Evolutionary conservation across 805 yeast genomes (phyloP), one percentile per base, ranked within the genome.

Genomic region (Zygoascus bituminiphila): DNA sequence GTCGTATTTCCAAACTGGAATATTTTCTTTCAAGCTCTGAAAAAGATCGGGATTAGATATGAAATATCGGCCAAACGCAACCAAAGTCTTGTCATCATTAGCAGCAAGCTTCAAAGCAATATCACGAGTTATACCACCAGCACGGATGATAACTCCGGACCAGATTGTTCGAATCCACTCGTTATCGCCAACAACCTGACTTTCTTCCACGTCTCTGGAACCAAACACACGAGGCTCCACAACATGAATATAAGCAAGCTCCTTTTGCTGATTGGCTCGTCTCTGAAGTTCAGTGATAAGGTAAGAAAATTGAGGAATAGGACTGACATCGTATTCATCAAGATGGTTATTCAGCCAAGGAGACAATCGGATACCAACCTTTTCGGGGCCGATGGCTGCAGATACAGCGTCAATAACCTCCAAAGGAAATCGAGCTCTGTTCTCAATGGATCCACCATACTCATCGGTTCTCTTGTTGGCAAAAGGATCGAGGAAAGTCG

Each of bases 371-470:
- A 78, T 56, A 40, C 73, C 79, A 42, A 72, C 62, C 44, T 64
- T 71, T 2, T 69, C 69, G 19, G 75, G 70, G 42, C 86, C 87
- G 52, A 81, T 62, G 2, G 74, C 78, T 5, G 63, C 74, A 23
- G 67, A 65, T 31, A 78, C 55, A 2, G 75, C 73, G 54, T 78
- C 82, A 20, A 79, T 65, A 19, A 78, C 68, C 54, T 80, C 81
- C 22, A 73, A 57, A 14, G 71, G 51, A 45, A 81, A 69, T 46
- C 79, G 62, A n/a, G 68, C 67, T 53, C 85, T 71, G 61, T 78
- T 78, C 56, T 76, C 82, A 44, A 79, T 64, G 0, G 73, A 63
- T 14, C 85, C 85, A 46, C 85, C 86, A 55, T 78, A 81, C 54
- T 74, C 67, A 57, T 81, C 87, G 1, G 76, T 75, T 57, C 86